Conservation (phyloP, 192 early-diverging fungal species). For the Chytriomyces hyalinus region DNA sequence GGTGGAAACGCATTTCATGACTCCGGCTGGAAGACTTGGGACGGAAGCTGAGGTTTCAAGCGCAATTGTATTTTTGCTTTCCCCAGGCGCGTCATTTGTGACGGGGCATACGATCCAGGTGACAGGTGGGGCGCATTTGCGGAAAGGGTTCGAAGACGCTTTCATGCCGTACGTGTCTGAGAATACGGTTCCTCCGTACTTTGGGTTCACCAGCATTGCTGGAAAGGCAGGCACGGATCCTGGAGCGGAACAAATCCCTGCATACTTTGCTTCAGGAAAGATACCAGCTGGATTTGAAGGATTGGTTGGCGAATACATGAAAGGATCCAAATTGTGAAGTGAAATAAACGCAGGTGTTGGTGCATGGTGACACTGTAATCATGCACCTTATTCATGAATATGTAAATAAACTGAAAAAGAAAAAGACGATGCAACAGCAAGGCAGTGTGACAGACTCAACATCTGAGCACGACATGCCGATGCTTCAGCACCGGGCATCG, state of each 20-base stretch:
- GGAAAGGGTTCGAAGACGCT: slow-evolving; percentile 26
- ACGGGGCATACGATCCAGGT: slow-evolving; percentile 45
- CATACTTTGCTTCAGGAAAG: slow-evolving; percentile 24
- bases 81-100: slow-evolving; percentile 55
- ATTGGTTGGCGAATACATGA: neutral
- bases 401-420: no score
- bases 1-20: slow-evolving; percentile 38
- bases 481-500: neutral
- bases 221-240: neutral
- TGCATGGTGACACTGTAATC: no score
- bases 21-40: slow-evolving; percentile 53
- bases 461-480: neutral
- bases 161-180: slow-evolving; percentile 7
- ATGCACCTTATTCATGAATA: no score
- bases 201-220: slow-evolving; percentile 9
- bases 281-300: neutral
- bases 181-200: slow-evolving; percentile 4
- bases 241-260: neutral
- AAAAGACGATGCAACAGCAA: no score
- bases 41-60: slow-evolving; percentile 60
- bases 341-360: no score
- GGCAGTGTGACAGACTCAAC: neutral
- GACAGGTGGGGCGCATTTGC: slow-evolving; percentile 27
- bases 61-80: slow-evolving; percentile 56
- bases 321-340: neutral